These are phyloP conservation scores for Cyclostephanos invisitatus DNA, from an alignment of 108 stramenopile genomes.

Conservation along the genomic window DNA sequence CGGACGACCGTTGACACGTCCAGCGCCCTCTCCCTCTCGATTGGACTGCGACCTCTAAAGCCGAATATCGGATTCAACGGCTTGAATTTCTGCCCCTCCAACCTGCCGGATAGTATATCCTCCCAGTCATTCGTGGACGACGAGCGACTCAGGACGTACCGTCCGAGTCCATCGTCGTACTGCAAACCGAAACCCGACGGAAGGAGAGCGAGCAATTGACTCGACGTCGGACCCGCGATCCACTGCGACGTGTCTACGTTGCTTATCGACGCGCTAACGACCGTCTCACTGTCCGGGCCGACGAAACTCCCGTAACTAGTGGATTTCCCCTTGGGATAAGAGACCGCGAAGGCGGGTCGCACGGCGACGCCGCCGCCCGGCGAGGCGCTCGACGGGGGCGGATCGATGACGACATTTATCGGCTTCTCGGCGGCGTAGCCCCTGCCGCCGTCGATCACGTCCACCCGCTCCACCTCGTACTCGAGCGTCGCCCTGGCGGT, in stretches of 20 bases:
- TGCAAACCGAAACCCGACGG: conserved; percentile 77
- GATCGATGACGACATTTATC: conserved; percentile 63
- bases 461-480: conserved; percentile 64
- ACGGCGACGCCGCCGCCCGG: conserved; percentile 26
- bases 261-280: conserved; percentile 23
- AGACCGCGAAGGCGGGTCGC: conserved; percentile 28
- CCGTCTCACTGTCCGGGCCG: conserved; percentile 3
- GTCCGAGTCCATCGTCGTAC: conserved; percentile 52
- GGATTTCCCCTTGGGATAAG: conserved; percentile 39
- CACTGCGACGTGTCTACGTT: conserved; percentile 25
- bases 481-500: conserved; percentile 73
- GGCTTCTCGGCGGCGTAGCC: conserved; percentile 85
- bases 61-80: conserved; percentile 83
- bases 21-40: conserved; percentile 78
- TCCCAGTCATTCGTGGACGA: conserved; percentile 31
- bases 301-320: conserved; percentile 38
- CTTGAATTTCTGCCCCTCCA: conserved; percentile 36
- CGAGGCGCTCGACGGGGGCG: conserved; percentile 52
- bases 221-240: conserved; percentile 46
- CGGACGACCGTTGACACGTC: conserved; percentile 59
- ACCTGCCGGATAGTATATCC: conserved; percentile 16
- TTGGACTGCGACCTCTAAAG: conserved; percentile 80
- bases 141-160: conserved; percentile 53
- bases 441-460: conserved; percentile 64
- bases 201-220: conserved; percentile 67